Base-by-base conservation (phyloP, 768 basidiomycete genomes). In the Lactarius indigo region DNA sequence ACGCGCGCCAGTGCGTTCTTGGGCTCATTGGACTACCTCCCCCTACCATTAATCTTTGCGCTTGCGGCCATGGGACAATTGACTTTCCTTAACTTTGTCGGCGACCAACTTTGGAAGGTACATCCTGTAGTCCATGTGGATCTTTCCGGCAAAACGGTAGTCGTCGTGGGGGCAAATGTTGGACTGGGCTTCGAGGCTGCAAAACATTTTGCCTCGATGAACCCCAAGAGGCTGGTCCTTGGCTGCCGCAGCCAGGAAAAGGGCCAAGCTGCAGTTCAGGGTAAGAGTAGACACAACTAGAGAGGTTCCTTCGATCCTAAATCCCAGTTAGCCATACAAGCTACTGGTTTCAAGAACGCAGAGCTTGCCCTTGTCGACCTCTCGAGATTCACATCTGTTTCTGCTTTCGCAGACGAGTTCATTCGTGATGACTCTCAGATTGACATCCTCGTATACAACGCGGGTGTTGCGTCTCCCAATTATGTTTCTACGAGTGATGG, bases 401-500 rank as follows among this genome's bases (percentile, higher is more conserved):
- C 59, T 10, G 69, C 68, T 44, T 78, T 76, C 30, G 73, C 64
- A 2, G 64, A 70, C 9, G 37, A 39, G 13, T 72, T 73, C 30
- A 64, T 70, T 52, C 68, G 65, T 30, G 75, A 71, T 2, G 68
- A 63, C 35, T 69, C 62, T 18, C 68, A 70, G 23, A 70, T 77
- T 15, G 76, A 76, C 35, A 68, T 76, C 42, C 65, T 76, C 42
- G 68, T 75, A 23, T 63, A 64, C n/a, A 76, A 76, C 57, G 76
- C 76, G 1, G 76, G 58, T 2, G 64, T 75, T 30, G 68, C 61
- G 15, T 15, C 26, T 2, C 5, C 10, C 17, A 72, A 74, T 20
- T 76, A 76, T 57, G 74, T 76, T 20, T 10, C 39, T 37, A 75
- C 76, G 5, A 30, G 26, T 1, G 77, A 78, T 35, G 74, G 72